Conservation (phyloP, 805 yeast genomes). For the Debaryomyces castellii region DNA sequence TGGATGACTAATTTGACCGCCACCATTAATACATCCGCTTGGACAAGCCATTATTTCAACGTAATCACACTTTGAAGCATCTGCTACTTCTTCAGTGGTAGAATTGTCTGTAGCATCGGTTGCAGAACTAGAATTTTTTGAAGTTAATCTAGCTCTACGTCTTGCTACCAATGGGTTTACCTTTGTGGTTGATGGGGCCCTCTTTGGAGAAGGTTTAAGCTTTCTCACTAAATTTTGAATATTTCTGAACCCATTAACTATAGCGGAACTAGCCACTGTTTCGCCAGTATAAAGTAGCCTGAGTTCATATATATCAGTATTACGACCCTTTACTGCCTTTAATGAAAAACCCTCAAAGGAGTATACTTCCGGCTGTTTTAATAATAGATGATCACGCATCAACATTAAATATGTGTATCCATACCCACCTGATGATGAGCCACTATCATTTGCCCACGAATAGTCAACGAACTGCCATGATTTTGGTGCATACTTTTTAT, state of each 20-base stretch:
- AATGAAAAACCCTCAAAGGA: constrained; percentile 25
- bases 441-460: constrained; percentile 74
- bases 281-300: constrained; percentile 45
- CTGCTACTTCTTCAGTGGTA: constrained; percentile 38
- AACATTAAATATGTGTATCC: constrained; percentile 63
- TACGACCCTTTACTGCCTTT: constrained; percentile 59
- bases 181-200: constrained; percentile 14
- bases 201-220: constrained; percentile 46
- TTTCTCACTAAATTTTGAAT: constrained; percentile 91
- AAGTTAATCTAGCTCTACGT: constrained; percentile 39
- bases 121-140: constrained; percentile 8
- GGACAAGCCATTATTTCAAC: constrained; percentile 99
- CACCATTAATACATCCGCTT: constrained; percentile 95
- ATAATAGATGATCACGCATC: constrained; percentile 25
- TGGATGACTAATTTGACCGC: constrained; percentile 75
- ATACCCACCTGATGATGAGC: constrained; percentile 89
- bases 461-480: constrained; percentile 59
- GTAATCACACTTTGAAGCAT: constrained; percentile 69
- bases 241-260: constrained; percentile 86
- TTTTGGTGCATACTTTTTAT: constrained; percentile 46
- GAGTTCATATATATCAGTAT: constrained; percentile 73
- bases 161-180: constrained; percentile 43
- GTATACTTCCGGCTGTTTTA: constrained; percentile 14
- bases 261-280: constrained; percentile 55
- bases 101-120: constrained; percentile 6